Conservation (phyloP, 2,329 filamentous ascomycete species). For the Bipolaris bicolor region DNA sequence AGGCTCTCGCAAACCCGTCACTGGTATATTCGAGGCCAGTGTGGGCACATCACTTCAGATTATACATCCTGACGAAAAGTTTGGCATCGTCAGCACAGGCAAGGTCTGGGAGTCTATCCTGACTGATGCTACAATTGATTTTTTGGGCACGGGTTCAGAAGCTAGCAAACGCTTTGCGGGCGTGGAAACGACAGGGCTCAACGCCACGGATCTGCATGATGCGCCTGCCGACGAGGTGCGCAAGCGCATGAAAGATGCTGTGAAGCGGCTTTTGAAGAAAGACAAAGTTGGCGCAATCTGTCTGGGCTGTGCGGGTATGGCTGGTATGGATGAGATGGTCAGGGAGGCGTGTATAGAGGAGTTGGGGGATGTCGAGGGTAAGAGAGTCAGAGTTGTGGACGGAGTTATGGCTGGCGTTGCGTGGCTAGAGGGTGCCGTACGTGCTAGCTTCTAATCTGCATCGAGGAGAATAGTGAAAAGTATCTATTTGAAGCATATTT, state of each 20-base stretch:
- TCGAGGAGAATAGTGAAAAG: background rate
- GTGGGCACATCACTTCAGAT: slow-evolving; percentile 68
- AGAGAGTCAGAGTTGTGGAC: slow-evolving; percentile 74
- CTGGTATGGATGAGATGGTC: slow-evolving; percentile 79
- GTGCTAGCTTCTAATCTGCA: slow-evolving; percentile 39
- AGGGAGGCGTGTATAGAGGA: slow-evolving; percentile 69
- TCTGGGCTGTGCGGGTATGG: slow-evolving; percentile 91
- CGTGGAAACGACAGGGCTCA: slow-evolving; percentile 80
- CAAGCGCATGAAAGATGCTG: slow-evolving; percentile 71
- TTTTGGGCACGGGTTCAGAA: slow-evolving; percentile 62
- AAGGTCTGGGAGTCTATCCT: slow-evolving; percentile 81
- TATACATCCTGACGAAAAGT: slow-evolving; percentile 60
- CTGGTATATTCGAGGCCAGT: slow-evolving; percentile 88
- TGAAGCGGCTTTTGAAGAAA: slow-evolving; percentile 66
- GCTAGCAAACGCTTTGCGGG: slow-evolving; percentile 69
- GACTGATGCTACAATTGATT: slow-evolving; percentile 65
- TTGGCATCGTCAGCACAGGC: slow-evolving; percentile 90
- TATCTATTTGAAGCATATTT: background rate
- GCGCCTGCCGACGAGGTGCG: slow-evolving; percentile 68
- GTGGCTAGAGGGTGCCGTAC: slow-evolving; percentile 61
- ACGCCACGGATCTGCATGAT: slow-evolving; percentile 78
- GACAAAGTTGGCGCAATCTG: slow-evolving; percentile 71
- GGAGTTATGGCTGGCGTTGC: slow-evolving; percentile 75
- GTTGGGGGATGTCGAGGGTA: slow-evolving; percentile 65
- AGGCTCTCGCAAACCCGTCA: slow-evolving; percentile 61